Evolutionary conservation across 2,329 filamentous ascomycete genomes (phyloP).

Genomic region (Talaromyces pinophilus): DNA sequence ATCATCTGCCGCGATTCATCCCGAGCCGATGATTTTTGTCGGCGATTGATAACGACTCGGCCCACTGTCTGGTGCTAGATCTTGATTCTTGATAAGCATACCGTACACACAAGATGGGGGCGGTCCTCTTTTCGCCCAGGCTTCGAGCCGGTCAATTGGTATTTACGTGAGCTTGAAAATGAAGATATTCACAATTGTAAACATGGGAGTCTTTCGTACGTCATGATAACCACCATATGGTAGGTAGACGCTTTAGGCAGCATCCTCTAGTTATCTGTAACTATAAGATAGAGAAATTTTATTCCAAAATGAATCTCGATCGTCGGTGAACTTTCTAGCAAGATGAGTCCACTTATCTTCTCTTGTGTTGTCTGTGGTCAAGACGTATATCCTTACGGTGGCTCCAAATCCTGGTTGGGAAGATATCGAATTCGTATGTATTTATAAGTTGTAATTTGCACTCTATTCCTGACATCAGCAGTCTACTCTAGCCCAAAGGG

Average conservation of each 20-base stretch:
- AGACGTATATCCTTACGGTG: background rate
- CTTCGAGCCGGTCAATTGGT: background rate
- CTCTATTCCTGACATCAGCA: background rate
- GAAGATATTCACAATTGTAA: background rate
- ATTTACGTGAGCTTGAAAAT: background rate
- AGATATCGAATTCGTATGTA: background rate
- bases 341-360: background rate
- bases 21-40: background rate
- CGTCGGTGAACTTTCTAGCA: background rate
- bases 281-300: background rate
- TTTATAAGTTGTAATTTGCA: background rate
- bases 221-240: background rate
- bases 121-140: background rate
- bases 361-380: background rate
- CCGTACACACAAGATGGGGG: background rate
- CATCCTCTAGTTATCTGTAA: background rate
- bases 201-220: background rate
- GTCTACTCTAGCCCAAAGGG: background rate
- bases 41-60: conserved; percentile 3
- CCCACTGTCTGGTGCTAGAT: background rate
- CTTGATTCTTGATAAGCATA: conserved; percentile 6
- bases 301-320: background rate
- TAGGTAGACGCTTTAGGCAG: background rate
- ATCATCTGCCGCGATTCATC: conserved; percentile 9
- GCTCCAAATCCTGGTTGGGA: background rate